These are phyloP conservation scores for Nigrograna mackinnonii DNA, from an alignment of 2,329 filamentous ascomycete genomes.

Conservation along the genomic window DNA sequence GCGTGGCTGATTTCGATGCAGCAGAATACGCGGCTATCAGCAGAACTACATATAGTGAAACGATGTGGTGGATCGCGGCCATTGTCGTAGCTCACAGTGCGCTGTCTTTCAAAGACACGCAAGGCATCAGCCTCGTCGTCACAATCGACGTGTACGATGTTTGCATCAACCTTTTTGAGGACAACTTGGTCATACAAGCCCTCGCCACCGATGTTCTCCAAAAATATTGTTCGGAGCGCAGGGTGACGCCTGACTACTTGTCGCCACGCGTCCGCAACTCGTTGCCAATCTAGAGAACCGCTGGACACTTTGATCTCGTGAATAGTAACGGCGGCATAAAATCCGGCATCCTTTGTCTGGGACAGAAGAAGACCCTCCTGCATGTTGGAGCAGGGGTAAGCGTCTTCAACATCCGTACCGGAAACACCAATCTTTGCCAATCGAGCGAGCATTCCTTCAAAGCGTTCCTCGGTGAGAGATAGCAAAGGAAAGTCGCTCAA, in stretches of 20 bases:
- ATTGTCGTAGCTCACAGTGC: conserved; percentile 24
- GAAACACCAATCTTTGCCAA: conserved; percentile 41
- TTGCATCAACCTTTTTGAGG: conserved; percentile 25
- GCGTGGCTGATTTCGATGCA: conserved; percentile 39
- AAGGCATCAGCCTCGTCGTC: conserved; percentile 22
- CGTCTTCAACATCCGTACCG: conserved; percentile 45
- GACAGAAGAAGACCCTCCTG: conserved; percentile 36
- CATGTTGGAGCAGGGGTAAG: conserved; percentile 36
- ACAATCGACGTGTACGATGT: conserved; percentile 27
- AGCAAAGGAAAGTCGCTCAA: conserved; percentile 51
- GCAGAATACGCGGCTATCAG: conserved; percentile 22
- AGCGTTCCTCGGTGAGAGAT: conserved; percentile 45
- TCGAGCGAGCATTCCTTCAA: conserved; percentile 44
- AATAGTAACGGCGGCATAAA: conserved; percentile 34
- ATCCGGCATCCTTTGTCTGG: conserved; percentile 32
- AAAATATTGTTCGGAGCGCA: conserved; percentile 33
- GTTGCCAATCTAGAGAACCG: conserved; percentile 14
- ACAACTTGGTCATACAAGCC: conserved; percentile 37
- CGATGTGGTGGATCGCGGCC: conserved; percentile 32
- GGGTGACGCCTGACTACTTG: conserved; percentile 32
- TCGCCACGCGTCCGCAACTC: conserved; percentile 28
- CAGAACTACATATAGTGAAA: conserved; percentile 32
- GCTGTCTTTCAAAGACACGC: conserved; percentile 20
- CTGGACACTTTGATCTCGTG: conserved; percentile 25
- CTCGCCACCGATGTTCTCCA: conserved; percentile 30